Conservation (phyloP, 306 rosid genomes). For the Luffa aegyptiaca region DNA sequence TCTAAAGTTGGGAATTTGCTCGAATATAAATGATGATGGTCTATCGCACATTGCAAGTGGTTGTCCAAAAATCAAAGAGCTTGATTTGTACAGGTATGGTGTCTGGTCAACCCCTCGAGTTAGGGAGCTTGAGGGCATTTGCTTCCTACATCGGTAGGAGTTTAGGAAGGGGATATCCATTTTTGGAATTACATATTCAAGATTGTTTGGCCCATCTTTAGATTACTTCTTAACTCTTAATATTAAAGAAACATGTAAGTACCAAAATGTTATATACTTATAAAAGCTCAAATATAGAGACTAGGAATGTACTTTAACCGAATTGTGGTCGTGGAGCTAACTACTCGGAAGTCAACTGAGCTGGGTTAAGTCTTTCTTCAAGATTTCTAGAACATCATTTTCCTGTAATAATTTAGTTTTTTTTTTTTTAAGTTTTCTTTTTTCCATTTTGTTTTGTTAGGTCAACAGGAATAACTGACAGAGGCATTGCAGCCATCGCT, state of each 20-base stretch:
- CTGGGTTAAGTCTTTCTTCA: not conserved
- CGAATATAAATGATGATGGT: conserved; percentile 71
- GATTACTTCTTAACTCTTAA: not conserved
- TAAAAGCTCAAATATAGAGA: not conserved
- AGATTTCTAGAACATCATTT: not conserved
- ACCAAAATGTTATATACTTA: not conserved
- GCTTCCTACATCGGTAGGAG: not conserved
- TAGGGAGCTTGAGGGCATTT: not conserved
- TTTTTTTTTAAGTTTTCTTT: not conserved
- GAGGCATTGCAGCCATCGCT: conserved; percentile 43
- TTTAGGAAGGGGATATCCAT: not conserved
- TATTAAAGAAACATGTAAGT: not conserved
- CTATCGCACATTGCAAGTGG: conserved; percentile 45
- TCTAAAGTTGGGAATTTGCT: conserved; percentile 80
- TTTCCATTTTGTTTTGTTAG: conserved; percentile 14
- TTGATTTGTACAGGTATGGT: conserved; percentile 80
- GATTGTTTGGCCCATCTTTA: not conserved
- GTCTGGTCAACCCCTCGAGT: conserved; percentile 6
- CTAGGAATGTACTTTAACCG: not conserved
- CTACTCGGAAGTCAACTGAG: not conserved
- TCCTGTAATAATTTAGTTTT: not conserved
- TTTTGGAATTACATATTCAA: not conserved
- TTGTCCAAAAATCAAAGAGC: conserved; percentile 60
- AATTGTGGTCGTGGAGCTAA: not conserved
- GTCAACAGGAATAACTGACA: conserved; percentile 42